Evolutionary conservation across 108 stramenopile genomes (phyloP).

Genomic region (Cylindrotheca closterium): DNA sequence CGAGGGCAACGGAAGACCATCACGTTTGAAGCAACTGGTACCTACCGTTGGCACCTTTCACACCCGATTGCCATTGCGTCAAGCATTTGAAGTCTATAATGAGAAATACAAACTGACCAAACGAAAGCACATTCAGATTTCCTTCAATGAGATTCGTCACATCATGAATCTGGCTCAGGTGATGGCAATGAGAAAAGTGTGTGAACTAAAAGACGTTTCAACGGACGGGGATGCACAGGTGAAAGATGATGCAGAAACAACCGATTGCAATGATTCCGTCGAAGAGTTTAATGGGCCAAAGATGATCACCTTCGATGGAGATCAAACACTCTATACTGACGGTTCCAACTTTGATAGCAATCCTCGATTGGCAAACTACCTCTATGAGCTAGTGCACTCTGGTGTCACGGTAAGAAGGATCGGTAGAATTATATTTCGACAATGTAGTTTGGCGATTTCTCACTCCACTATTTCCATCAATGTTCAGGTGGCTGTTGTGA

Average conservation of each 20-base stretch:
- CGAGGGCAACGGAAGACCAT: constrained; percentile 30
- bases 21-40: constrained; percentile 58
- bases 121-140: constrained; percentile 80
- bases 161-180: constrained; percentile 91
- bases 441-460: not conserved
- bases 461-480: not conserved
- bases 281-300: constrained; percentile 61
- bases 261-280: not conserved
- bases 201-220: not conserved
- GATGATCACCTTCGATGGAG: constrained; percentile 91
- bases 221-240: not conserved
- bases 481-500: constrained; percentile 72
- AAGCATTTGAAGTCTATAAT: constrained; percentile 85
- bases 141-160: constrained; percentile 92
- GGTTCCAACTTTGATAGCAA: constrained; percentile 90
- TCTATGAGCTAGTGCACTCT: constrained; percentile 68
- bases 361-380: constrained; percentile 76
- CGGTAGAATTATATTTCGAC: not conserved
- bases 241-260: not conserved
- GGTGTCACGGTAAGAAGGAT: constrained; percentile 50
- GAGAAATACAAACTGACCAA: constrained; percentile 78
- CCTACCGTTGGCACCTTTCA: constrained; percentile 89
- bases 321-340: constrained; percentile 90
- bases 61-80: constrained; percentile 74
- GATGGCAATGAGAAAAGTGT: constrained; percentile 66